A percentile compares a stretch with the other conserved stretches of the same genome.
Conservation (phyloP, 2,329 filamentous ascomycete genomes). For the Fusarium sp. region DNA sequence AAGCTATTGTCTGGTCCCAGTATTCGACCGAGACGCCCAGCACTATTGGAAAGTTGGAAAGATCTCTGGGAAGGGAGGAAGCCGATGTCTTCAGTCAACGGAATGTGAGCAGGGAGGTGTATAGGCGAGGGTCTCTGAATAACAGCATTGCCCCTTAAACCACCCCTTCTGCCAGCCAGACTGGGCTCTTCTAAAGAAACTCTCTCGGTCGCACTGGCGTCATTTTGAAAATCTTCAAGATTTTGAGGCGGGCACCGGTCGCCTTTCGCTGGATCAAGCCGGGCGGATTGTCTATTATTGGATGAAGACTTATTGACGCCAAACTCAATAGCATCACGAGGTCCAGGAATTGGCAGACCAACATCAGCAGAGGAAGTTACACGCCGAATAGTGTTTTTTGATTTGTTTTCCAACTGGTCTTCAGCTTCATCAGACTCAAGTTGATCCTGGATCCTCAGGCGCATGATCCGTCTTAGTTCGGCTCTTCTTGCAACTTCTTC, state of each 20-base stretch:
- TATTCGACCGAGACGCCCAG: constrained; percentile 37
- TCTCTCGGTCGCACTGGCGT: background rate
- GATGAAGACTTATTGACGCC: constrained; percentile 35
- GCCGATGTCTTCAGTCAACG: constrained; percentile 13
- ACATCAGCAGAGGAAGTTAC: constrained; percentile 48
- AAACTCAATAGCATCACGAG: constrained; percentile 64
- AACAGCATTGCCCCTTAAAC: background rate
- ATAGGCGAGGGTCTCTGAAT: background rate
- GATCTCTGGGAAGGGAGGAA: constrained; percentile 27
- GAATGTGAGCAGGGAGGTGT: background rate
- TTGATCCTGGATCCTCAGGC: constrained; percentile 69
- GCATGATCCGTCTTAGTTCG: constrained; percentile 67
- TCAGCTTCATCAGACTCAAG: constrained; percentile 61
- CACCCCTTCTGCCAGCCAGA: background rate
- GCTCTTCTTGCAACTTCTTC: constrained; percentile 67
- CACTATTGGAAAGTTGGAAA: constrained; percentile 38
- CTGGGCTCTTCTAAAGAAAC: background rate
- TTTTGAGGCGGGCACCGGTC: background rate
- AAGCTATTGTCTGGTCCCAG: constrained; percentile 47
- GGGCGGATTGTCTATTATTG: background rate
- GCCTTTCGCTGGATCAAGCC: constrained; percentile 8
- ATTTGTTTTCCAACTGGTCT: constrained; percentile 50
- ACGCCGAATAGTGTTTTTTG: constrained; percentile 44
- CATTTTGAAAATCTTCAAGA: background rate
- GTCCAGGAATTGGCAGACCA: constrained; percentile 54